phyloP scores from a whole-genome alignment of 78 protist species.

The Dictyostelium intermedium region DNA sequence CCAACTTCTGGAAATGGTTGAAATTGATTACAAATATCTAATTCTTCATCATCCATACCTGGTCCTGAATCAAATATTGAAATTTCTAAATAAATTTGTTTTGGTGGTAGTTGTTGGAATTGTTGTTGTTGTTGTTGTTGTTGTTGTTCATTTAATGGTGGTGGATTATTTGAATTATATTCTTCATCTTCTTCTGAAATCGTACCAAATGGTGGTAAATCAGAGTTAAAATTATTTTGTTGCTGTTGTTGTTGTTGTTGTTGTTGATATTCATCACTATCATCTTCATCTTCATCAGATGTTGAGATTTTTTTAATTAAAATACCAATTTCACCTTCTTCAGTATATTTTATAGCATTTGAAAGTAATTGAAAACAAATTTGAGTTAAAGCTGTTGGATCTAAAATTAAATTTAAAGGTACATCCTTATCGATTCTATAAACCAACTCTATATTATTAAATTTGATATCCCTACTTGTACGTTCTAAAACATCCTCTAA shows the following conservation, averaged over 20 bases:
- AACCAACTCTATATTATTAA: constrained; percentile 39
- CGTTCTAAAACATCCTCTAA: constrained; percentile 29
- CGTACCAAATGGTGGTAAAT: neutral
- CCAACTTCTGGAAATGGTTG: constrained; percentile 56
- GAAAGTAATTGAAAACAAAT: constrained; percentile 51
- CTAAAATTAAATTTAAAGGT: constrained; percentile 45
- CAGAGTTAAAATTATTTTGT: neutral
- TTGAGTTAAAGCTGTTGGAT: constrained; percentile 45
- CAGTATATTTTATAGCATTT: constrained; percentile 55
- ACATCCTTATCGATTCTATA: constrained; percentile 33
- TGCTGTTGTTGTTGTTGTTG: neutral
- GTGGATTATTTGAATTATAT: neutral
- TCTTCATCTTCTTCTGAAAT: neutral
- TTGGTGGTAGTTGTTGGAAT: neutral
- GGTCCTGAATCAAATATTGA: constrained; percentile 52
- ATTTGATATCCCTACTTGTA: constrained; percentile 15
- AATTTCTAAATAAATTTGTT: constrained; percentile 29
- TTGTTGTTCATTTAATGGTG: neutral
- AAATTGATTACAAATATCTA: constrained; percentile 18
- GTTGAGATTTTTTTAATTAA: neutral
- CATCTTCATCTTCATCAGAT: neutral
- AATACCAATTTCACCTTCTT: constrained; percentile 60
- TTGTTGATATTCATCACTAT: neutral
- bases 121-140: neutral
- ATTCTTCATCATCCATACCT: constrained; percentile 46